Conservation (phyloP, 106 monocot genomes). For the Dioscorea alata region DNA sequence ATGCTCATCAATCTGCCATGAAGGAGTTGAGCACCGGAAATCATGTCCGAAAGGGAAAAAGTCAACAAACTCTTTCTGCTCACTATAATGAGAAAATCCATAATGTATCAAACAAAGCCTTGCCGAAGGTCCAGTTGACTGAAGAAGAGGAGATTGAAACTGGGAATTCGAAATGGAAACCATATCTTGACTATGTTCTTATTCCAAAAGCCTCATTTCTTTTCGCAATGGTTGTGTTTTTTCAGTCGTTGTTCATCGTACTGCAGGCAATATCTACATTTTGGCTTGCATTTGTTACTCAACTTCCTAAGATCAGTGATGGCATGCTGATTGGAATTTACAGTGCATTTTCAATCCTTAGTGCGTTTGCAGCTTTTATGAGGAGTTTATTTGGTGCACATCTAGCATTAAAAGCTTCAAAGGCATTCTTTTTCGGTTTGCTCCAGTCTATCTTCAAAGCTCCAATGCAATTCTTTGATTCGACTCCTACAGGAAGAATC, state of each 20-base stretch:
- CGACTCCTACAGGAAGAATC: conserved; percentile 76
- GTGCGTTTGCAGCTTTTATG: conserved; percentile 40
- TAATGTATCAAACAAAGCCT: no score
- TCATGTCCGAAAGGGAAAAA: background rate
- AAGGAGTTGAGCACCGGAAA: conserved; percentile 27
- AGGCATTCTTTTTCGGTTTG: conserved; percentile 53
- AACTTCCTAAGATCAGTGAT: conserved; percentile 19
- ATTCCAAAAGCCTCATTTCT: conserved; percentile 32
- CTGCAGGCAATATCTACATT: conserved; percentile 57
- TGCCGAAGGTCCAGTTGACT: conserved; percentile 36
- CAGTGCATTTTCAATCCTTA: conserved; percentile 33
- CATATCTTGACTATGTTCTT: conserved; percentile 49
- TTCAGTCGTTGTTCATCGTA: conserved; percentile 36
- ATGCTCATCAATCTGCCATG: conserved; percentile 62
- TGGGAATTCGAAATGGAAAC: conserved; percentile 54
- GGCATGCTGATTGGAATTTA: conserved; percentile 48
- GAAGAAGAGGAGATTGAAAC: conserved; percentile 70
- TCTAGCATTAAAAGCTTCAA: conserved; percentile 64
- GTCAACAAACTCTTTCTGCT: no score
- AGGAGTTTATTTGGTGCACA: conserved; percentile 42
- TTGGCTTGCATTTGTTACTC: conserved; percentile 60
- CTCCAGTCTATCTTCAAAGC: conserved; percentile 76
- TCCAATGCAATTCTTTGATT: conserved; percentile 84
- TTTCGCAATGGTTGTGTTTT: conserved; percentile 19
- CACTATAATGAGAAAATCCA: no score